Conservation (phyloP, 371 early-diverging fungal genomes). For the Saksenaea vasiformis region DNA sequence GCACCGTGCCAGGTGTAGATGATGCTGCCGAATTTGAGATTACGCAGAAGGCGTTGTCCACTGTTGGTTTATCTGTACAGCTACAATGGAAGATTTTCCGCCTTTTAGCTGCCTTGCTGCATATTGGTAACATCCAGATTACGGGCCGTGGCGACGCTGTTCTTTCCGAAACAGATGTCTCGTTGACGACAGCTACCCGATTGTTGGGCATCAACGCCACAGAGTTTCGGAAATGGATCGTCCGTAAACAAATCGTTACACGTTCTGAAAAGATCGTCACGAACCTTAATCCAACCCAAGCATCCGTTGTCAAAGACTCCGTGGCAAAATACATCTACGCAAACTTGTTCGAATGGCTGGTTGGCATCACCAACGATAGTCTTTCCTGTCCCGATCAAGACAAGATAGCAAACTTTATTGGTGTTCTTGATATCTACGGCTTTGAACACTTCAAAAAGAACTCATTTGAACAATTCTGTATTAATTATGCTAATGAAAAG, state of each 20-base stretch:
- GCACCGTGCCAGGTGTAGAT: conserved; percentile 77
- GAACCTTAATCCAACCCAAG: conserved; percentile 68
- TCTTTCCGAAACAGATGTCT: conserved; percentile 66
- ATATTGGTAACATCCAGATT: conserved; percentile 86
- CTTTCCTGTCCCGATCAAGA: conserved; percentile 55
- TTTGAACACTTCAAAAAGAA: conserved; percentile 96
- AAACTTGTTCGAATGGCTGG: conserved; percentile 89
- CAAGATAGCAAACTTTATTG: conserved; percentile 69
- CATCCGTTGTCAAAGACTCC: conserved; percentile 79
- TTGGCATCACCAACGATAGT: conserved; percentile 76
- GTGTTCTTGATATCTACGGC: conserved; percentile 93
- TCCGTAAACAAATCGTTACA: conserved; percentile 83
- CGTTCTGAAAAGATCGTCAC: conserved; percentile 83
- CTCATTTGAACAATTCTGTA: too few species aligned
- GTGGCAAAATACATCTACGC: conserved; percentile 91
- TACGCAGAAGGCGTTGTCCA: conserved; percentile 79
- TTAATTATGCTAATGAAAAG: conserved; percentile 95
- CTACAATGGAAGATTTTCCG: conserved; percentile 84
- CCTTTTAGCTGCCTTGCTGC: conserved; percentile 82
- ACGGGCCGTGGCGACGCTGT: conserved; percentile 64
- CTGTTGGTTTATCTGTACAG: conserved; percentile 78
- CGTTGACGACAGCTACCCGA: conserved; percentile 57
- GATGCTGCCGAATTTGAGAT: conserved; percentile 83
- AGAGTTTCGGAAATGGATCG: conserved; percentile 83
- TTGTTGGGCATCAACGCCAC: conserved; percentile 69